Evolutionary conservation across 2,329 filamentous ascomycete genomes (phyloP).

Genomic region (Ilyonectria robusta): DNA sequence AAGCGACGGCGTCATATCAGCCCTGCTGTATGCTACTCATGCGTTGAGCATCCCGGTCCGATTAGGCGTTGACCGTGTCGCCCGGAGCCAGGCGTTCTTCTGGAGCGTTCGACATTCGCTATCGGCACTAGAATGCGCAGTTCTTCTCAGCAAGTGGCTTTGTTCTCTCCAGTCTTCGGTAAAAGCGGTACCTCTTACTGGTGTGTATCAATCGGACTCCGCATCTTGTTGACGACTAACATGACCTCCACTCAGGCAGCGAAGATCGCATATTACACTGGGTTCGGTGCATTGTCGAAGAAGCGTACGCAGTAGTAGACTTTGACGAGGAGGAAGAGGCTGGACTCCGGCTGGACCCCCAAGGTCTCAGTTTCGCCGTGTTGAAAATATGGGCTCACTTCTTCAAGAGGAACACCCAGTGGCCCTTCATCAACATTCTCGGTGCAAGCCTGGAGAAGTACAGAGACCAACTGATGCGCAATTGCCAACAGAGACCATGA

Average conservation of each 20-base stretch:
- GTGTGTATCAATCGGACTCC: constrained; percentile 35
- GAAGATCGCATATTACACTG: constrained; percentile 63
- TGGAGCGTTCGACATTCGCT: constrained; percentile 71
- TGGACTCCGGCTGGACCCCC: constrained; percentile 44
- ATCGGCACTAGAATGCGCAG: constrained; percentile 67
- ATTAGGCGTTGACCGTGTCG: constrained; percentile 67
- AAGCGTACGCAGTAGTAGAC: constrained; percentile 57
- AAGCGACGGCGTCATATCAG: constrained; percentile 63
- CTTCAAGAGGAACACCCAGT: constrained; percentile 63
- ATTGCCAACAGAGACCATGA: constrained; percentile 4
- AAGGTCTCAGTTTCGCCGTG: constrained; percentile 55
- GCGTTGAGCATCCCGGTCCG: constrained; percentile 69
- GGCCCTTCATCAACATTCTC: constrained; percentile 63
- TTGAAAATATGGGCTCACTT: constrained; percentile 62
- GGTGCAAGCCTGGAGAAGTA: constrained; percentile 58
- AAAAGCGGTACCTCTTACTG: constrained; percentile 43
- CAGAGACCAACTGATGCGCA: constrained; percentile 39
- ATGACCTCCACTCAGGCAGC: constrained; percentile 47
- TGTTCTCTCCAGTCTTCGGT: constrained; percentile 44
- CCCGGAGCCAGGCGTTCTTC: constrained; percentile 68
- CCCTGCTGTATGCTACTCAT: constrained; percentile 67
- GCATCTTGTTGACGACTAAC: background rate
- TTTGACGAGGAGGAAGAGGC: constrained; percentile 53
- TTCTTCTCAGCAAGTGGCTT: constrained; percentile 67
- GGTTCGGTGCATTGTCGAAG: constrained; percentile 62